These are phyloP conservation scores for Sequoia sempervirens DNA, from an alignment of 75 land plant genomes.

Conservation along the genomic window DNA sequence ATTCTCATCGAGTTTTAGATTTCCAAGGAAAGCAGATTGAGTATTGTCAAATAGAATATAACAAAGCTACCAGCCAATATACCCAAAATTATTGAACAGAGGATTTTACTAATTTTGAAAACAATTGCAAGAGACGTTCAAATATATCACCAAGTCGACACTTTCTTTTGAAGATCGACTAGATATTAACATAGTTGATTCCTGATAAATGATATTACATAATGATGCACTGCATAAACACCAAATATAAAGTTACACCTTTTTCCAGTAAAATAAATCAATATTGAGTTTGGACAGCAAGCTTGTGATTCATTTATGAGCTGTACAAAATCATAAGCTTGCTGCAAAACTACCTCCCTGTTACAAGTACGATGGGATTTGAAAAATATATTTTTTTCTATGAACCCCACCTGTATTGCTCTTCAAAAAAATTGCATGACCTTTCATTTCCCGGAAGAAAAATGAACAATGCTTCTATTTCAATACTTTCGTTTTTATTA, in stretches of 20 bases:
- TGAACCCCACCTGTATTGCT: not conserved
- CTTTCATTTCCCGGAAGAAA: not conserved
- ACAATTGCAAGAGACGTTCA: not conserved
- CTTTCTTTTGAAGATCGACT: not conserved
- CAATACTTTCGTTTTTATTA: not conserved
- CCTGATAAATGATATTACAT: not conserved
- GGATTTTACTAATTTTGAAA: not conserved
- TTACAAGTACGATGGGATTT: not conserved
- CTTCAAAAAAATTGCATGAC: not conserved
- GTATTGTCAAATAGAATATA: not conserved
- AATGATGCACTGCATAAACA: not conserved
- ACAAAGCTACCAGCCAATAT: not conserved
- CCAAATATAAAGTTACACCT: not conserved
- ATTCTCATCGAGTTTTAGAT: too few species aligned
- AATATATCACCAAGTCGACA: not conserved
- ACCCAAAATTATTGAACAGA: not conserved
- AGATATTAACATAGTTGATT: not conserved
- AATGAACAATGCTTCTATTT: not conserved
- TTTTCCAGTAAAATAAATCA: not conserved
- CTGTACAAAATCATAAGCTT: slow-evolving; percentile 11
- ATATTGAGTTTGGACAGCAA: slow-evolving; percentile 4
- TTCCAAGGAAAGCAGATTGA: not conserved
- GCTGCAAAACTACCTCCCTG: slow-evolving; percentile 1
- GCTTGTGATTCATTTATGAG: not conserved
- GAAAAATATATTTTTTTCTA: not conserved